Base-by-base conservation (phyloP, 148 eudicot genomes). In the Tetragonia tetragonoides region DNA sequence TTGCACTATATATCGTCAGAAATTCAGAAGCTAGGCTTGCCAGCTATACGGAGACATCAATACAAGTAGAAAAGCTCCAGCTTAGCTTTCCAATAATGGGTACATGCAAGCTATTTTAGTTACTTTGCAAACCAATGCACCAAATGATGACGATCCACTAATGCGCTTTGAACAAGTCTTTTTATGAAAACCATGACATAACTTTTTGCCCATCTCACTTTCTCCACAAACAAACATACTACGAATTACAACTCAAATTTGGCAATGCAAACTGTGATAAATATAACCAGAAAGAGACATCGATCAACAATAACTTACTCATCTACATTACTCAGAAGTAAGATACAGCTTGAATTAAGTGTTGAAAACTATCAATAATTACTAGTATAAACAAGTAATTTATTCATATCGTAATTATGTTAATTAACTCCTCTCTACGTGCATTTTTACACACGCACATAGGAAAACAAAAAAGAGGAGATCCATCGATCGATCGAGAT, bases 391-490 rank as follows among this genome's bases (percentile, higher is more conserved):
- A 28, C 34, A 28, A 28, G 34, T 28, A 28, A 63, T 6, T 34
- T 76, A 81, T 17, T n/a, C n/a, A 66, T 66, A 76, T 59, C 49
- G 60, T 62, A 72, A 24, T 56, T 57, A 73, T 23, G 75, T 51
- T 73, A 77, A 24, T 14, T 74, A 60, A 63, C 77, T 75, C 81
- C 78, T 68, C 78, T 60, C 75, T 67, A 67, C 74, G 63, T 54
- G 78, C 78, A 78, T 78, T 78, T 59, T 68, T 47, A 54, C 20
- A 78, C 66, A 73, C 73, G 75, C 81, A 68, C 57, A 74, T n/a
- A 68, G 73, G 47, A 57, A 73, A 73, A 49, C 78, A 82, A 78
- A 82, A 78, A 57, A 28, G 68, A 67, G 23, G 40, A 24, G 51
- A 70, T 38, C 59, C 64, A 28, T 63, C 51, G 70, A 42, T 40